Conservation (phyloP, 148 eudicot species). For the Cornus kousa region DNA sequence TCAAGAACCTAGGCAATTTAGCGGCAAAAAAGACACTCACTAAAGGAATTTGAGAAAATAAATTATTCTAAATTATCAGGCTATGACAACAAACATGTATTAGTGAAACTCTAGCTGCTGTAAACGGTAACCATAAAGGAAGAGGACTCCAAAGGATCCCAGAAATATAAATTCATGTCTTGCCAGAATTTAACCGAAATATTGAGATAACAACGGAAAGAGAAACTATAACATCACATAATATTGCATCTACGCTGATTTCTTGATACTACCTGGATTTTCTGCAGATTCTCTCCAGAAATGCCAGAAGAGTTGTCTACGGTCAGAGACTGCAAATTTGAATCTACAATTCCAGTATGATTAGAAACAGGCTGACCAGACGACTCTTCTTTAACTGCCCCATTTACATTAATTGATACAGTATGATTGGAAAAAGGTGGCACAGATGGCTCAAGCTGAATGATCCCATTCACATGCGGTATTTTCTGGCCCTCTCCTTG, state of each 20-base stretch:
- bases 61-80: background rate
- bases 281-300: constrained; percentile 54
- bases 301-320: constrained; percentile 26
- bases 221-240: background rate
- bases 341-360: constrained; percentile 23
- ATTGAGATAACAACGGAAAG: background rate
- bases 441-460: constrained; percentile 25
- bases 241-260: background rate
- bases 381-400: constrained; percentile 23
- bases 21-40: background rate
- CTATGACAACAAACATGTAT: background rate
- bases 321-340: constrained; percentile 29
- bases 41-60: background rate
- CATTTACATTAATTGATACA: constrained; percentile 38
- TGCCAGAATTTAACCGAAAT: background rate
- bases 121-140: background rate
- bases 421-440: constrained; percentile 27
- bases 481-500: constrained; percentile 37
- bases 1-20: no score
- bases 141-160: background rate
- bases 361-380: constrained; percentile 27
- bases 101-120: background rate
- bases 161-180: background rate
- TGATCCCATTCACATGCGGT: constrained; percentile 43
- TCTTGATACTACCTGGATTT: constrained; percentile 55